Conservation (phyloP, 2,329 filamentous ascomycete species). For the Colletotrichum aenigma region DNA sequence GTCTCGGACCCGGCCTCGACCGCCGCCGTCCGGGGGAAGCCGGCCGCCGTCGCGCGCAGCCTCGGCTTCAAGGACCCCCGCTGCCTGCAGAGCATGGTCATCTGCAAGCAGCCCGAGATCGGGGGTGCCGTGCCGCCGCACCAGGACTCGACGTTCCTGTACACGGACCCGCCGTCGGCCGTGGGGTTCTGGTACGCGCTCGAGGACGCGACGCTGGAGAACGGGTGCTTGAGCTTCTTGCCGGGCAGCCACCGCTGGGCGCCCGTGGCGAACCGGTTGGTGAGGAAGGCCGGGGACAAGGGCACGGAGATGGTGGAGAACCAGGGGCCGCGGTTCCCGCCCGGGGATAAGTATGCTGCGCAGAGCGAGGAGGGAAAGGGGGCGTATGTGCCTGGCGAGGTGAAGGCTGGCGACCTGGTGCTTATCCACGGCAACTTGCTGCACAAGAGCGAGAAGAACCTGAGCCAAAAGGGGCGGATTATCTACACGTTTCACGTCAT, state of each 20-base stretch:
- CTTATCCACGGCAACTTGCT: slow-evolving; percentile 94
- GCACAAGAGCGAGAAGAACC: slow-evolving; percentile 96
- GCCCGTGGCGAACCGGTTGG: slow-evolving; percentile 74
- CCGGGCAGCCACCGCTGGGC: slow-evolving; percentile 80
- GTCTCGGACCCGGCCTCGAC: slow-evolving; percentile 57
- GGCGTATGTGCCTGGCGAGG: slow-evolving; percentile 80
- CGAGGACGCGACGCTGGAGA: slow-evolving; percentile 85
- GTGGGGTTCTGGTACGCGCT: slow-evolving; percentile 98
- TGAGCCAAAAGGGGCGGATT: slow-evolving; percentile 82
- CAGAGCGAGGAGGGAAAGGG: slow-evolving; percentile 47
- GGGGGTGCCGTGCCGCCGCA: slow-evolving; percentile 90
- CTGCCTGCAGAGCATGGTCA: slow-evolving; percentile 92
- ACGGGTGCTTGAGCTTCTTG: slow-evolving; percentile 88
- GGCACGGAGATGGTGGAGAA: slow-evolving; percentile 78
- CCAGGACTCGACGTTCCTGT: slow-evolving; percentile 91
- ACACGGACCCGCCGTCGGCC: slow-evolving; percentile 85
- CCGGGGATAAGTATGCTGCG: slow-evolving; percentile 51
- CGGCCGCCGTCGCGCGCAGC: slow-evolving; percentile 67
- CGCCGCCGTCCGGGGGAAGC: slow-evolving; percentile 36
- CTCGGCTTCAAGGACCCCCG: slow-evolving; percentile 79
- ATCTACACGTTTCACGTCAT: slow-evolving; percentile 99
- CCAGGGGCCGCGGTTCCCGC: slow-evolving; percentile 66
- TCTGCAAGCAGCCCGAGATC: slow-evolving; percentile 97
- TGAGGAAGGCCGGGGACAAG: slow-evolving; percentile 58
- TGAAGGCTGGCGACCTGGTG: slow-evolving; percentile 89